Evolutionary conservation across 2,329 filamentous ascomycete genomes (phyloP).

Genomic region (Colletotrichum limetticola): DNA sequence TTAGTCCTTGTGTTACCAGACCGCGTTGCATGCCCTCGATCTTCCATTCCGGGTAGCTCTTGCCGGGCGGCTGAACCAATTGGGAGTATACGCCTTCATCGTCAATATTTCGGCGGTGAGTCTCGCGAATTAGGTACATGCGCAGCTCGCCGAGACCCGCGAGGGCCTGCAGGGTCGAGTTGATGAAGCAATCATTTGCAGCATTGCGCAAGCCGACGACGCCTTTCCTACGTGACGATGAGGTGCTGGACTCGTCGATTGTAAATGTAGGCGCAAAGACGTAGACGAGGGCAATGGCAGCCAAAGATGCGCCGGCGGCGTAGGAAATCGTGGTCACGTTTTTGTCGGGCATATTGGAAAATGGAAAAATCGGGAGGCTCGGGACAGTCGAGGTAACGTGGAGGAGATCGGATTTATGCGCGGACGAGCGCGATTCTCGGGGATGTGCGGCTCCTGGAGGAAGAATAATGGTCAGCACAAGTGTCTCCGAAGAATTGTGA

Average conservation of each 20-base stretch:
- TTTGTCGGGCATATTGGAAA: constrained; percentile 78
- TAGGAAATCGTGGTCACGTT: constrained; percentile 88
- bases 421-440: not conserved
- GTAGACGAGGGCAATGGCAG: constrained; percentile 94
- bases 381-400: not conserved
- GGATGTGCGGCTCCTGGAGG: constrained; percentile 1
- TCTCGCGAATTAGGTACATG: constrained; percentile 91
- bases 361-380: constrained; percentile 20
- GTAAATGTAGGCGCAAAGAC: constrained; percentile 98
- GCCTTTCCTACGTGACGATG: constrained; percentile 81
- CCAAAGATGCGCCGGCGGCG: constrained; percentile 93
- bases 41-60: constrained; percentile 67
- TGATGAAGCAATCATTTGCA: constrained; percentile 97
- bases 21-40: constrained; percentile 79
- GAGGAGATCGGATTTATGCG: constrained; percentile 14
- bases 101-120: constrained; percentile 84
- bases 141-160: constrained; percentile 91
- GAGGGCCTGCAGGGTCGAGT: constrained; percentile 92
- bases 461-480: constrained; percentile 1
- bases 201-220: constrained; percentile 90
- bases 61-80: constrained; percentile 61
- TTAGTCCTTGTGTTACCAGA: constrained; percentile 85
- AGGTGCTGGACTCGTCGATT: constrained; percentile 82
- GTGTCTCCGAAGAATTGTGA: not conserved
- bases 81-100: constrained; percentile 79